phyloP scores from a whole-genome alignment of 306 rosid species.

The Ceratonia siliqua region DNA sequence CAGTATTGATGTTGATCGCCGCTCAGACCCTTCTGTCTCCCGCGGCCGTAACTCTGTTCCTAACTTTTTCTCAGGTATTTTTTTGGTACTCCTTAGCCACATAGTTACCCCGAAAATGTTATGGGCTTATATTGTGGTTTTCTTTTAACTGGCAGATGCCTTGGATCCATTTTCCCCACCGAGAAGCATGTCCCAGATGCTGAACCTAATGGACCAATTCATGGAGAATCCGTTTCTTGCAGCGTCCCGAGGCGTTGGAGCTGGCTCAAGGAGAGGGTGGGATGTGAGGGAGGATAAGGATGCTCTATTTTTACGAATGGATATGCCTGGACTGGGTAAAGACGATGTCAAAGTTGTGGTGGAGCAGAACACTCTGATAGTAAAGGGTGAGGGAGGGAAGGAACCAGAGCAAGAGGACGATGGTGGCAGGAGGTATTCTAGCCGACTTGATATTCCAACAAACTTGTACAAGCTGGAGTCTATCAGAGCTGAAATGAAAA shows the following conservation, averaged over 20 bases:
- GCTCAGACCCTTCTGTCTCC: slow-evolving; percentile 24
- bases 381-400: slow-evolving; percentile 58
- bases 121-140: background rate
- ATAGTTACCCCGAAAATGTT: background rate
- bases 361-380: slow-evolving; percentile 64
- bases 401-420: slow-evolving; percentile 43
- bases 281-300: slow-evolving; percentile 64
- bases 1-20: slow-evolving; percentile 30
- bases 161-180: slow-evolving; percentile 70
- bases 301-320: slow-evolving; percentile 57
- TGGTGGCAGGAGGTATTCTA: slow-evolving; percentile 45
- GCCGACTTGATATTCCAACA: slow-evolving; percentile 63
- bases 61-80: slow-evolving; percentile 37
- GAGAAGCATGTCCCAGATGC: slow-evolving; percentile 72
- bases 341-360: slow-evolving; percentile 69
- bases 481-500: slow-evolving; percentile 82
- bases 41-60: slow-evolving; percentile 39
- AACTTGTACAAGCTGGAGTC: slow-evolving; percentile 52
- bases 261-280: slow-evolving; percentile 63
- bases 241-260: slow-evolving; percentile 53
- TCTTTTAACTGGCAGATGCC: slow-evolving; percentile 42
- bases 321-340: slow-evolving; percentile 75
- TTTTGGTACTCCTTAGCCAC: too few relatives aligned
- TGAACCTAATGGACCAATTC: slow-evolving; percentile 76
- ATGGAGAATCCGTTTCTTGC: slow-evolving; percentile 62